Evolutionary conservation across 768 basidiomycete genomes (phyloP).

Genomic region (Tylopilus plumbeoviolaceoides): DNA sequence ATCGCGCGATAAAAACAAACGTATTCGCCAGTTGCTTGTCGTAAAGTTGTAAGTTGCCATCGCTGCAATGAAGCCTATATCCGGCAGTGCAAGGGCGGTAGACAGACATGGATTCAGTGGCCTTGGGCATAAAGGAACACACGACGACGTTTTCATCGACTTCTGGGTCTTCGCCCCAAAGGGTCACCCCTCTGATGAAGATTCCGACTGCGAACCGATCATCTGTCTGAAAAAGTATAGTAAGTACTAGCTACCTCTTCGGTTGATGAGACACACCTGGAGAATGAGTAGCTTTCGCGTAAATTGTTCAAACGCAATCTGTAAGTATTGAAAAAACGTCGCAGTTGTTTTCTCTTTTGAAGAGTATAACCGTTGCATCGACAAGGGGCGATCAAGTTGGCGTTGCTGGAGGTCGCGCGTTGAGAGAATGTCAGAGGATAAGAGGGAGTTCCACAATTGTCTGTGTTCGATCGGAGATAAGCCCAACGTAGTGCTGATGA

Average conservation of each 20-base stretch:
- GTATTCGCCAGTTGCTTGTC: constrained; percentile 49
- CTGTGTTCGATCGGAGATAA: constrained; percentile 40
- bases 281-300: constrained; percentile 55
- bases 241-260: too few relatives aligned
- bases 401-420: constrained; percentile 48
- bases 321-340: constrained; percentile 61
- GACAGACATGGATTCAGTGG: constrained; percentile 43
- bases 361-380: constrained; percentile 58
- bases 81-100: constrained; percentile 50
- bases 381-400: constrained; percentile 48
- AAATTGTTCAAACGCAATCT: constrained; percentile 52
- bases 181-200: constrained; percentile 56
- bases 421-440: constrained; percentile 57
- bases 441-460: constrained; percentile 60
- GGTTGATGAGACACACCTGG: constrained; percentile 38
- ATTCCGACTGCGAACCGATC: constrained; percentile 59
- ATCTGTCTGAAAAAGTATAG: constrained; percentile 42
- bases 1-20: constrained; percentile 54
- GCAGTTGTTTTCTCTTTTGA: constrained; percentile 47
- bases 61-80: constrained; percentile 53
- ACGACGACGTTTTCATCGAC: constrained; percentile 58
- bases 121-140: constrained; percentile 56
- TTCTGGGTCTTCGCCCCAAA: constrained; percentile 57
- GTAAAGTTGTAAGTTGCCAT: constrained; percentile 56
- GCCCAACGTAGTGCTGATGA: constrained; percentile 40